These are phyloP conservation scores for Chara braunii DNA, from an alignment of 139 green algal species.

Conservation along the genomic window DNA sequence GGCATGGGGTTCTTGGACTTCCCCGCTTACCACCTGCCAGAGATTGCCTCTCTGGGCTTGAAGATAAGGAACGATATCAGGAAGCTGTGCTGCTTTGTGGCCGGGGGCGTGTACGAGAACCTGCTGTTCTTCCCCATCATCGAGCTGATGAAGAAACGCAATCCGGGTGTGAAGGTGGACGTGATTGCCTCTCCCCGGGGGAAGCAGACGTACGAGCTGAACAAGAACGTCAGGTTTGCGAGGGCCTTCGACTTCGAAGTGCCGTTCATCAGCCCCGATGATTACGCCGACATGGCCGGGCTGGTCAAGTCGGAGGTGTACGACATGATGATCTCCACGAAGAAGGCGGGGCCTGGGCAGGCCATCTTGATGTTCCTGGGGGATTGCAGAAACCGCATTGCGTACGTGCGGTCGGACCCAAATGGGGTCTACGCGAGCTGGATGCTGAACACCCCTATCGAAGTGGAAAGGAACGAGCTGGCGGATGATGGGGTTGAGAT, in stretches of 20 bases:
- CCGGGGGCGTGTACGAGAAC: conserved; percentile 38
- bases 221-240: conserved; percentile 35
- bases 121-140: conserved; percentile 39
- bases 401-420: conserved; percentile 30
- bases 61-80: conserved; percentile 33
- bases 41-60: conserved; percentile 29
- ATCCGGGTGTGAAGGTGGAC: conserved; percentile 34
- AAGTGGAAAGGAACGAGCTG: conserved; percentile 8
- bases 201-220: conserved; percentile 40
- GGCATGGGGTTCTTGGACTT: conserved; percentile 12
- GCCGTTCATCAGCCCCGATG: conserved; percentile 10
- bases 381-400: conserved; percentile 15
- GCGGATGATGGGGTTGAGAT: conserved; percentile 23
- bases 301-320: conserved; percentile 24
- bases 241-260: conserved; percentile 31
- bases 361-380: conserved; percentile 26
- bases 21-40: conserved; percentile 6
- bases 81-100: conserved; percentile 2
- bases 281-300: conserved; percentile 27
- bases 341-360: conserved; percentile 24
- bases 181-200: conserved; percentile 16
- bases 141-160: conserved; percentile 27
- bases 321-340: conserved; percentile 28
- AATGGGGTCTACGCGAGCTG: conserved; percentile 22
- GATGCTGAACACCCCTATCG: conserved; percentile 24